phyloP scores from a whole-genome alignment of 164 flowering plant genomes.

The Chimonanthus praecox region DNA sequence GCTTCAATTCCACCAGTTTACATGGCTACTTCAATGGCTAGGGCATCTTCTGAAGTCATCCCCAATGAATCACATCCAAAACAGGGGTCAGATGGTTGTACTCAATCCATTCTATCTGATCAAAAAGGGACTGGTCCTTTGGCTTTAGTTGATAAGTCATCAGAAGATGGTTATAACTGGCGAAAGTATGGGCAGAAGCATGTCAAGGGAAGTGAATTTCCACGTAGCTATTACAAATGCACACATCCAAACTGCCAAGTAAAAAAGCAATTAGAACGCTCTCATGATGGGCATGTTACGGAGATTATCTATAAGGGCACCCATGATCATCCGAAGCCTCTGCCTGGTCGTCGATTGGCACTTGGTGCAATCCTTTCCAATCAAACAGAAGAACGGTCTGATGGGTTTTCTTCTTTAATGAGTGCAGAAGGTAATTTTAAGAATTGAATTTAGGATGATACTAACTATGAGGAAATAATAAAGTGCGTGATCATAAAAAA shows the following conservation, averaged over 20 bases:
- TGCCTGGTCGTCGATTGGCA: conserved; percentile 28
- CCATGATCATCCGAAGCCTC: conserved; percentile 67
- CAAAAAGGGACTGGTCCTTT: conserved; percentile 29
- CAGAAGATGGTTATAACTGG: conserved; percentile 76
- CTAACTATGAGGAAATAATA: not conserved
- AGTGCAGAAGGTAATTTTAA: conserved; percentile 32
- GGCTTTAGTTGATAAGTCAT: conserved; percentile 33
- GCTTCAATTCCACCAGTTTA: conserved; percentile 17
- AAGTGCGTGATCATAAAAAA: not conserved
- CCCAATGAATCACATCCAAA: conserved; percentile 23
- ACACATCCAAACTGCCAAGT: conserved; percentile 57
- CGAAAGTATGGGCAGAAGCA: conserved; percentile 76
- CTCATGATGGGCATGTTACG: conserved; percentile 49
- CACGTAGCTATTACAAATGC: conserved; percentile 70
- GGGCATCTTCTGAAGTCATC: conserved; percentile 18
- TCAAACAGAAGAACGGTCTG: conserved; percentile 22
- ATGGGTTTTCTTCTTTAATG: conserved; percentile 15
- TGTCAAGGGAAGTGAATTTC: conserved; percentile 63
- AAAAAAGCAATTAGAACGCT: conserved; percentile 64
- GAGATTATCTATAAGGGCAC: conserved; percentile 57
- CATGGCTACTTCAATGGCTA: conserved; percentile 20
- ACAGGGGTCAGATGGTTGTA: conserved; percentile 8
- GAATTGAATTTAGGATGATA: not conserved
- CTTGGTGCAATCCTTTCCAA: conserved; percentile 23
- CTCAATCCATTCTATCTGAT: conserved; percentile 23